phyloP scores from a whole-genome alignment of 768 basidiomycete species.

The Kwoniella mangroviensis region DNA sequence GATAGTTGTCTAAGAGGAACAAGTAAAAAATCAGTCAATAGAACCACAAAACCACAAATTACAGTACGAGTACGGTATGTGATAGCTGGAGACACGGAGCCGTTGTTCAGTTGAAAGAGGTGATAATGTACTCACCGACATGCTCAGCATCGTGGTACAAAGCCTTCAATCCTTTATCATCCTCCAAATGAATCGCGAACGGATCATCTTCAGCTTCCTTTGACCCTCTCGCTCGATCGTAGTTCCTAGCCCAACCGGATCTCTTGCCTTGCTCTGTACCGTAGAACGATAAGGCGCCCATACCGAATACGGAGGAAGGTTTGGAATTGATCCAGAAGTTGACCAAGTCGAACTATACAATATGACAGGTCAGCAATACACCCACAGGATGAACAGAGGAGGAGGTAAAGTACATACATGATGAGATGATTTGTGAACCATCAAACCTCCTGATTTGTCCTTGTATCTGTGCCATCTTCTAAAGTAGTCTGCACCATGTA shows the following conservation, averaged over 20 bases:
- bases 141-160: slow-evolving; percentile 63
- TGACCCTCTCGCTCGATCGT: slow-evolving; percentile 61
- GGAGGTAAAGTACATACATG: slow-evolving; percentile 35
- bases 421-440: slow-evolving; percentile 53
- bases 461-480: slow-evolving; percentile 63
- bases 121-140: slow-evolving; percentile 47
- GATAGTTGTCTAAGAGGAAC: slow-evolving; percentile 65
- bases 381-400: not conserved
- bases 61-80: too few species aligned
- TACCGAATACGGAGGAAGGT: slow-evolving; percentile 62
- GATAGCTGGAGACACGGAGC: too few species aligned
- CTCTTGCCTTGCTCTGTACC: slow-evolving; percentile 61
- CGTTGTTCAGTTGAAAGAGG: too few species aligned
- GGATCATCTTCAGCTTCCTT: slow-evolving; percentile 62
- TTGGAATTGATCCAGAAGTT: slow-evolving; percentile 65
- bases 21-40: too few species aligned
- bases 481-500: slow-evolving; percentile 65
- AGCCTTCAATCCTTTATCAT: slow-evolving; percentile 60
- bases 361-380: slow-evolving; percentile 8
- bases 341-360: slow-evolving; percentile 63
- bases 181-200: slow-evolving; percentile 63
- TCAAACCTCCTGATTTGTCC: slow-evolving; percentile 47
- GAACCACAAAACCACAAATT: too few species aligned
- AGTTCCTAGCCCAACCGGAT: slow-evolving; percentile 63
- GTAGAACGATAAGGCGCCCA: slow-evolving; percentile 63